Evolutionary conservation across 2,329 filamentous ascomycete genomes (phyloP).

Genomic region (Aphanoascus verrucosus): DNA sequence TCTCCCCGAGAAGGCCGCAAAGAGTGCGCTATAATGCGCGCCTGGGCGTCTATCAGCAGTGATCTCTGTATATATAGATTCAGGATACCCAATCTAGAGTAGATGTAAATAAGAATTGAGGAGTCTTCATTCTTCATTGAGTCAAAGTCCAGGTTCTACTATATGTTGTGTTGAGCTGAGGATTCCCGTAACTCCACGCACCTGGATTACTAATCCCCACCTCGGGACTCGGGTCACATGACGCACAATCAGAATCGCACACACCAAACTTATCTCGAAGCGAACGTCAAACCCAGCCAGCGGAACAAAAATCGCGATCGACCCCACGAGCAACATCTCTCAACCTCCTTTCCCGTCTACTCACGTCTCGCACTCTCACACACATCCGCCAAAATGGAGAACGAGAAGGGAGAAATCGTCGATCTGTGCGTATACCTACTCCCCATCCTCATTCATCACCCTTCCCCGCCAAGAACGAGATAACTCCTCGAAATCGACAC

Average conservation of each 20-base stretch:
- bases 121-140: background rate
- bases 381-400: conserved; percentile 73
- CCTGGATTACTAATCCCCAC: background rate
- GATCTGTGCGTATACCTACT: conserved; percentile 65
- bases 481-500: background rate
- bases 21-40: conserved; percentile 24
- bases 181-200: conserved; percentile 1
- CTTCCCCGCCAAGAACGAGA: conserved; percentile 4
- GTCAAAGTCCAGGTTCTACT: background rate
- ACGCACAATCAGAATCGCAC: conserved; percentile 16
- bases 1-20: conserved; percentile 26
- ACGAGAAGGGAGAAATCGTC: conserved; percentile 99
- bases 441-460: background rate
- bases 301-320: conserved; percentile 1
- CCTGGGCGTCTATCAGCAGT: background rate
- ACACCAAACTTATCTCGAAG: conserved; percentile 9
- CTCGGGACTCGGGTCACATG: conserved; percentile 15
- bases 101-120: background rate
- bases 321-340: conserved; percentile 5
- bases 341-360: conserved; percentile 8
- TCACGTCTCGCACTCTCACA: conserved; percentile 22
- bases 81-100: background rate
- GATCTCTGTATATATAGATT: background rate
- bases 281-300: conserved; percentile 7
- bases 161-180: background rate